Base-by-base conservation (phyloP, 305 asterid species). In the Rubia peregrina region DNA sequence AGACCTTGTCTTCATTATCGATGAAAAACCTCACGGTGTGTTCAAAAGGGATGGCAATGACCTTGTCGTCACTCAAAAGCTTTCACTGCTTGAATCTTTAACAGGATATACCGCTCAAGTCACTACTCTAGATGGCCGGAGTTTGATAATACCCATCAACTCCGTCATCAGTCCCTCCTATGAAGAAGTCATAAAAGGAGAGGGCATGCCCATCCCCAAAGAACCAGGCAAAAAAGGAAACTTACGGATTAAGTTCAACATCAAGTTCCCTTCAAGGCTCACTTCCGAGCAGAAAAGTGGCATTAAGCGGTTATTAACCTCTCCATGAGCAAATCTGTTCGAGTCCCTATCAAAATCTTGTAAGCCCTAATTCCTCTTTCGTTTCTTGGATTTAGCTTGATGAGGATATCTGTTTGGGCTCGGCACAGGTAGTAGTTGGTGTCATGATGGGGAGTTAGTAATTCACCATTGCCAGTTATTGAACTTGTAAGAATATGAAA, bases 1-100 rank as follows among this genome's bases (percentile, higher is more conserved):
- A 0, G 96, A 91, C 75, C 85, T 91, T 24, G 88, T 91, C 41
- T 89, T 91, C 86, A 91, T 89, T 55, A 81, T 91, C 1, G 96
- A 89, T 46, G 95, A 91, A 81, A 91, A 91, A 82, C 98, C 96
- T 30, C 96, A 89, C n/a, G 21, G 73, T n/a, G 76, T 83, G 57
- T 91, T 89, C 82, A 89, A 89, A 73, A 84, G 98, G 77, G 98
- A 92, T 21, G 94, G 95, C 60, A 92, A 92, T 42, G 98, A 90
- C 77, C 86, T 92, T 48, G 64, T 90, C 44, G 76, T 75, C 69
- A 90, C 92, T 51, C 94, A 79, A 77, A 89, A 89, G 82, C 80
- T 90, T 62, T 85, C 98, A 9, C 73, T 92, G 79, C 87, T 85
- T 19, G 98, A 90, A 81, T 94, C 96, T 75, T 78, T 92, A 74